These are phyloP conservation scores for Penicillium sp. DNA, from an alignment of 2,329 filamentous ascomycete genomes.

Conservation along the genomic window DNA sequence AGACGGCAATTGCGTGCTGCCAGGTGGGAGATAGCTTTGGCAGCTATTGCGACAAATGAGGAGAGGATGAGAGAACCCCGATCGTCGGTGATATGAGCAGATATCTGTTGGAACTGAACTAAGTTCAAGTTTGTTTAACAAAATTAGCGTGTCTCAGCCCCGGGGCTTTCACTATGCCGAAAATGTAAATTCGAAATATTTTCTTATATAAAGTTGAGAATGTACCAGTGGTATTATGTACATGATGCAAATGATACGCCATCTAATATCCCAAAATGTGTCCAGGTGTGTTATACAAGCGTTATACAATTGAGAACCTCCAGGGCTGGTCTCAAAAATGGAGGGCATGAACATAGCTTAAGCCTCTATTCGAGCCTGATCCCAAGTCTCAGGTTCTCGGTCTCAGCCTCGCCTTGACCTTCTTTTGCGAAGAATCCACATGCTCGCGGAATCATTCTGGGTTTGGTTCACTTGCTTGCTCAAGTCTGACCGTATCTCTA, in stretches of 20 bases:
- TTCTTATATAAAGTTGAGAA: constrained; percentile 12
- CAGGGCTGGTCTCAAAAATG: not conserved
- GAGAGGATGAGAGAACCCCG: not conserved
- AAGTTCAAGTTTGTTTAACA: not conserved
- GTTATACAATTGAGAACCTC: constrained; percentile 16
- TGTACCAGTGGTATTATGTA: constrained; percentile 16
- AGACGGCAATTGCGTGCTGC: constrained; percentile 17
- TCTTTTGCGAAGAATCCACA: not conserved
- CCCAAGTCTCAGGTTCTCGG: not conserved
- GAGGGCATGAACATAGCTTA: not conserved
- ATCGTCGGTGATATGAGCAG: not conserved
- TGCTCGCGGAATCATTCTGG: not conserved
- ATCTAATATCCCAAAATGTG: constrained; percentile 11
- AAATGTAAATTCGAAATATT: not conserved
- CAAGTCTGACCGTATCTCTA: constrained; percentile 1
- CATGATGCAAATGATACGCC: constrained; percentile 20
- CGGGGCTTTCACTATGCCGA: not conserved
- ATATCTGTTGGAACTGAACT: not conserved
- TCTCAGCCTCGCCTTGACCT: not conserved
- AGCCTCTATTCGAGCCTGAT: not conserved
- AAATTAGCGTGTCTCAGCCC: not conserved
- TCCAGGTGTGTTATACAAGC: constrained; percentile 16
- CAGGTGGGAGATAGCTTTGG: not conserved
- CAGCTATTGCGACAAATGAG: not conserved
- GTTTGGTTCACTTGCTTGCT: not conserved